Base-by-base conservation (phyloP, 2,329 filamentous ascomycete species). In the Ophiosphaerella herpotricha region DNA sequence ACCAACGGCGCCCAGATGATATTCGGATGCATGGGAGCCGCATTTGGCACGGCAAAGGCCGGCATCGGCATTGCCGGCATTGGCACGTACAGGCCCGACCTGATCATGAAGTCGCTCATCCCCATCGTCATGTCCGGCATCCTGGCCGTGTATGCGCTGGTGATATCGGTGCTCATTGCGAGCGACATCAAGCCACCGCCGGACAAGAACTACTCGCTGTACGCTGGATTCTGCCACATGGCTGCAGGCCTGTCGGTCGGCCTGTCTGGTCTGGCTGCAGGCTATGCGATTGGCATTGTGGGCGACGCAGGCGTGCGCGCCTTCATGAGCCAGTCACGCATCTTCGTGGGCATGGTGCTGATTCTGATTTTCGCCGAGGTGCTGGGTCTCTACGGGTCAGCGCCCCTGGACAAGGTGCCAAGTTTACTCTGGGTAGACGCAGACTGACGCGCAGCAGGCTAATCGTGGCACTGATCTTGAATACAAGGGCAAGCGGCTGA, bases 341-440 rank as follows among this genome's bases (percentile, higher is more conserved):
- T 99, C 60, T 99, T 97, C 66, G 94, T 99, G 42, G 94, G 94
- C 75, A 97, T 97, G 94, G 93, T 99, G 39, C 78, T 99, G 66
- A 97, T 97, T 63, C 83, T 97, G 57, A 99, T 99, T 84, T 99
- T 99, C 72, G 94, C 91, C 49, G 94, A 99, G 81, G 94, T 99
- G 14, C 74, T 99, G 72, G 94, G 94, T 74, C 86, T 99, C 29
- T 99, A 99, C 69, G 94, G 94, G 91, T 96, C 81, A 62, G 87
- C 55, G 12, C 16, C 18, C 18, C 18, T 21, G 18, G 18, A 21
- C 18, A 21, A 21, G 18, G 18, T 21, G 18, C 18, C 18, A 21
- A 21, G 18, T 21, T 21, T 21, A 5, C 18, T 21, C 4, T 21
- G 18, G 18, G 18, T 21, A 21, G 18, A 21, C 18, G 33, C n/a